Conservation (phyloP, 2,329 filamentous ascomycete genomes). For the Arthrobotrys pseudoclavata region DNA sequence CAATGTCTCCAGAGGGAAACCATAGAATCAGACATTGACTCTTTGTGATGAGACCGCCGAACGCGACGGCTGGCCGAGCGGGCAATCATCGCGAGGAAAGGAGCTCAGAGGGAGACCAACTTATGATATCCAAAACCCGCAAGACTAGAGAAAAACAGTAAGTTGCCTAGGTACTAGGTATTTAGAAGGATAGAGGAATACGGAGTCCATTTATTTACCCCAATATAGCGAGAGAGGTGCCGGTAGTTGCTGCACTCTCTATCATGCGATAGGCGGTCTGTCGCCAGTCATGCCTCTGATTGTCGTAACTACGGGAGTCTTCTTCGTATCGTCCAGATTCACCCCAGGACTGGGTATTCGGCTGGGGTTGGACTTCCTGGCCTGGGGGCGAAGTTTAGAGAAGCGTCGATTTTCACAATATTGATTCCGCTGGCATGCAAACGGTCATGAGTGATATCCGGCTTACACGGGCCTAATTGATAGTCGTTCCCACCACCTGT, state of each 20-base stretch:
- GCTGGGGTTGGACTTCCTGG: slow-evolving; percentile 62
- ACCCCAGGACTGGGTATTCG: slow-evolving; percentile 61
- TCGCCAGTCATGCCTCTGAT: slow-evolving; percentile 45
- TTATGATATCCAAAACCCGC: slow-evolving; percentile 84
- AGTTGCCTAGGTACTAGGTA: slow-evolving; percentile 2
- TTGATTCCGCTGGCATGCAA: slow-evolving; percentile 10
- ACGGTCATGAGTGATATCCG: slow-evolving; percentile 18
- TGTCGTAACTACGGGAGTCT: slow-evolving; percentile 10
- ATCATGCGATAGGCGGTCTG: slow-evolving; percentile 74
- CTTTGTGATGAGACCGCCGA: neutral
- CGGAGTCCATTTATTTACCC: slow-evolving; percentile 67
- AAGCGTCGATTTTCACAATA: slow-evolving; percentile 35
- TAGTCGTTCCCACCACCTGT: slow-evolving; percentile 62
- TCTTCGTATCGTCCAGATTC: slow-evolving; percentile 35
- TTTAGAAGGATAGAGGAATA: neutral
- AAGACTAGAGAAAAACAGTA: slow-evolving; percentile 62
- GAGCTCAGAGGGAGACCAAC: slow-evolving; percentile 65
- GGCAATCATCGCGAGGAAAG: neutral
- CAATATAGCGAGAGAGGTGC: slow-evolving; percentile 80
- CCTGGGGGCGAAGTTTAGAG: slow-evolving; percentile 30
- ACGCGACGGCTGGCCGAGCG: slow-evolving; percentile 1
- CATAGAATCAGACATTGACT: slow-evolving; percentile 53
- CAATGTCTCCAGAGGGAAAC: slow-evolving; percentile 66
- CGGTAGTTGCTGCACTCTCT: slow-evolving; percentile 80
- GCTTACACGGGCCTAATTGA: slow-evolving; percentile 62